These are phyloP conservation scores for Fraxinus paxiana DNA, from an alignment of 305 asterid genomes.

Conservation along the genomic window DNA sequence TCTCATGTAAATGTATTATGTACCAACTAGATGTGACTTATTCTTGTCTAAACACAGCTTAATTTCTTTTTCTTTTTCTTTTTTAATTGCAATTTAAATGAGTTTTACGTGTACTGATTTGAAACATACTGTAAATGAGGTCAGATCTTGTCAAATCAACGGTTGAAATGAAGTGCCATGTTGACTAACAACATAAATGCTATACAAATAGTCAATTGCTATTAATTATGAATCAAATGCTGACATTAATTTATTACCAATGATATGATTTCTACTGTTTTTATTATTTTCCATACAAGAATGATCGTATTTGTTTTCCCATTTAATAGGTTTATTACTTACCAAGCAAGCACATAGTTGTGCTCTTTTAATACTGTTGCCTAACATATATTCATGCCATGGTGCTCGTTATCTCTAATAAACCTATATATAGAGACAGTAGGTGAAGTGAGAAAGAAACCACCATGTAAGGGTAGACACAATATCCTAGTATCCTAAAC, in stretches of 20 bases:
- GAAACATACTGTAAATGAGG: background rate
- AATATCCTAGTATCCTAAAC: background rate
- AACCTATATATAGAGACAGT: constrained; percentile 27
- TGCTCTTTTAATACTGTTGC: background rate
- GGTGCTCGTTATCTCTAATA: background rate
- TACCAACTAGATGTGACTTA: background rate
- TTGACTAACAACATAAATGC: background rate
- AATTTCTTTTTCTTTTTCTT: background rate
- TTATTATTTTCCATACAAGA: background rate
- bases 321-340: background rate
- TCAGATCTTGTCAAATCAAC: background rate
- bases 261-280: background rate
- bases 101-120: background rate
- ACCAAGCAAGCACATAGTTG: constrained; percentile 1
- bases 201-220: background rate
- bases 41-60: background rate
- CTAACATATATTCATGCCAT: constrained; percentile 9
- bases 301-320: background rate
- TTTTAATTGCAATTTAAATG: background rate
- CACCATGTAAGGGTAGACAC: constrained; percentile 19
- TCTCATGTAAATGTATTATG: background rate
- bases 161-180: background rate
- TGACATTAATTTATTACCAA: background rate
- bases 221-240: background rate
- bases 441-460: constrained; percentile 12